Evolutionary conservation across 2,329 filamentous ascomycete genomes (phyloP).

Genomic region (Domatiomyces catenatus): DNA sequence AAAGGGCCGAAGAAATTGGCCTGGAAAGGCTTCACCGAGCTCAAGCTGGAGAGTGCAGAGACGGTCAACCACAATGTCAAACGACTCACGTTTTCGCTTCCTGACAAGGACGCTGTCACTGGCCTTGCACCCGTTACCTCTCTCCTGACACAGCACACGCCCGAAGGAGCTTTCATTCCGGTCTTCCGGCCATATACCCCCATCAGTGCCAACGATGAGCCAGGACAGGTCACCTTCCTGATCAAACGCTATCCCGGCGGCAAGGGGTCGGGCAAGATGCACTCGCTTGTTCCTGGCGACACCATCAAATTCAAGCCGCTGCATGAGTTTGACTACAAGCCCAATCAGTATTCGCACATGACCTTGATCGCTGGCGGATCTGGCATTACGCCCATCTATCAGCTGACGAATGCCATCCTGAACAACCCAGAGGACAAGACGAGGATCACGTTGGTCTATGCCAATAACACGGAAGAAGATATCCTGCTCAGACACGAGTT

Average conservation of each 20-base stretch:
- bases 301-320: conserved; percentile 44
- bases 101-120: conserved; percentile 31
- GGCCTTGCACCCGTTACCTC: conserved; percentile 34
- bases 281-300: conserved; percentile 48
- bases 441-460: conserved; percentile 48
- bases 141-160: conserved; percentile 45
- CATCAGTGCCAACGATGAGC: conserved; percentile 39
- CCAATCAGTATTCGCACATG: conserved; percentile 34
- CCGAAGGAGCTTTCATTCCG: conserved; percentile 42
- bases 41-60: conserved; percentile 38
- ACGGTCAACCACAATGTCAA: conserved; percentile 45
- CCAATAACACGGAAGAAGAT: conserved; percentile 50
- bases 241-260: conserved; percentile 55
- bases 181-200: conserved; percentile 53
- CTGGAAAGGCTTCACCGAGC: conserved; percentile 28
- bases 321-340: conserved; percentile 39
- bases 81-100: conserved; percentile 40
- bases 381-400: conserved; percentile 57
- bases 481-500: conserved; percentile 44
- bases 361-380: conserved; percentile 55
- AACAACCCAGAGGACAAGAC: conserved; percentile 47
- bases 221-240: conserved; percentile 46
- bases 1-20: conserved; percentile 16
- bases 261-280: conserved; percentile 49
- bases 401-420: conserved; percentile 48